Base-by-base conservation (phyloP, 192 early-diverging fungal species). In the Coemansia sp. region DNA sequence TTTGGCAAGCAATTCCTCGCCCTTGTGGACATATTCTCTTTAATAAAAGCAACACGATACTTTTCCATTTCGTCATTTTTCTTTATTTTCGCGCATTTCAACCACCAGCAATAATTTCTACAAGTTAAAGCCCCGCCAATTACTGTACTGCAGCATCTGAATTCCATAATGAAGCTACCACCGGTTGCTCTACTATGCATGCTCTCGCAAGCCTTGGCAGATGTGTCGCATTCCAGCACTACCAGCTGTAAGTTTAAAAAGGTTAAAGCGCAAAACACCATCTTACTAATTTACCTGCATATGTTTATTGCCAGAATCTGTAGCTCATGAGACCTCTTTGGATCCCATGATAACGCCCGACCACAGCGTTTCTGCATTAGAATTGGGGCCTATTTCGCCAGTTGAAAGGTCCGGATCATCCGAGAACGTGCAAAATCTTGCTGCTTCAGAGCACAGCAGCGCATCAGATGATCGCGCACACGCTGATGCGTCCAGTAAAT, bases 111-210 rank as follows among this genome's bases (percentile, higher is more conserved):
- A 9, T 10, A 35, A 35, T 35, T 35, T 35, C 6, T 6, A 31
- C 30, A 31, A 31, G 33, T 10, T 35, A 10, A 35, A 35, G 33
- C 10, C 7, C 10, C 33, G 33, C 7, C 33, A 35, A 35, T 9
- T 35, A 35, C 33, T 35, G 10, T 1, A 1, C 33, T 35, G 33
- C 10, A 6, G 33, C 33, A 5, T 35, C 3, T 35, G 10, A 10
- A 35, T 35, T 7, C 6, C 33, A 13, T 30, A 28, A 50, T 50
- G 48, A 50, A 50, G 48, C 30, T 50, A 8, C 48, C 48, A 50
- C 33, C 48, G 1, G 30, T 33, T 16, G 48, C 16, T 50, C 48
- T 50, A 18, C 48, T 50, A 15, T 33, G 48, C 7, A 14, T 50
- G 14, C 28, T 50, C n/a, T n/a, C 48, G 28, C 28, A 33, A 16